Evolutionary conservation across 2,329 filamentous ascomycete species (phyloP), one percentile per base, ranked within the genome.

Genomic region (Colletotrichum navitas): DNA sequence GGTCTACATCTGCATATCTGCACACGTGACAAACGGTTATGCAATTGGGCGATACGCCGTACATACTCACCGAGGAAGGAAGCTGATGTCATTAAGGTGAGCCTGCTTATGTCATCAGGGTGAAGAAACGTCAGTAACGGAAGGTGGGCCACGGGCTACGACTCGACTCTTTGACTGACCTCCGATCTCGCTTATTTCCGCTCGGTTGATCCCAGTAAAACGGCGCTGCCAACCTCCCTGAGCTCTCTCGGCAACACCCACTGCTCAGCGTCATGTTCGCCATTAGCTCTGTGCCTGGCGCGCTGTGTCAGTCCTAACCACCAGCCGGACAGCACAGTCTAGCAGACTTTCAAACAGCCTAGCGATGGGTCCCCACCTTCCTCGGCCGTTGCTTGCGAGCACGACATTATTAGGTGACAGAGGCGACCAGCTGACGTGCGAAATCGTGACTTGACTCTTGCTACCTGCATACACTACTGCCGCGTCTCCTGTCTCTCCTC

Each of bases 391-490:
- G 51, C 29, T 26, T 16, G 52, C 29, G 12, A 72, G 66, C 70
- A 72, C 70, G 70, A 72, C 70, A 72, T 72, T 41, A 62, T 61
- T 69, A 16, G 41, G 68, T 59, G 59, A 14, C 24, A n/a, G 39
- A 51, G 5, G 34, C 43, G 70, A 47, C 67, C 70, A 66, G 61
- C 70, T 72, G 70, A 72, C 70, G 67, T 72, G 70, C 66, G 70
- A 72, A 71, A 54, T 68, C 65, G 65, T 68, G 69, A 72, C 69
- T 55, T 39, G 36, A 39, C 36, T 39, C 49, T 36, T 52, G 36
- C 51, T 52, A 39, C 49, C 41, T 43, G 21, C 34, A n/a, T n/a
- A n/a, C 41, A 21, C 2, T n/a, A 45, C 41, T 11, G 11, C 14
- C 4, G 3, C 36, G 12, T 21, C 18, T 8, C 41, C 18, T 3